These are phyloP conservation scores for Trichomonas vaginalis DNA, from an alignment of 208 protist genomes.

Conservation along the genomic window DNA sequence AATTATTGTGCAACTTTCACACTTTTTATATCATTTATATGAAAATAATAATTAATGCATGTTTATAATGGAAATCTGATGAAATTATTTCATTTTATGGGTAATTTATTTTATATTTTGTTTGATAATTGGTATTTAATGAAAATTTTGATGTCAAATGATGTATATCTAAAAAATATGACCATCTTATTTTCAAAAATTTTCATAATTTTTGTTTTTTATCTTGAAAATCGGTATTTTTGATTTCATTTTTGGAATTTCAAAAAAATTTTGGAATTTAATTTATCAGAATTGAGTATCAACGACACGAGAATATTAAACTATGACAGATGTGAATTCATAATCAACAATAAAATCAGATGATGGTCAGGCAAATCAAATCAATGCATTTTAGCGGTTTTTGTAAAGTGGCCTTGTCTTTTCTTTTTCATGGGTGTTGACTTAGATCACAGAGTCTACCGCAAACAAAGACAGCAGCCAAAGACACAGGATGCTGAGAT, in stretches of 20 bases:
- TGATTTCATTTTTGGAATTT: background rate
- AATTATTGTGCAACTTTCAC: background rate
- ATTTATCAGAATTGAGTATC: background rate
- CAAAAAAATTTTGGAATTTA: background rate
- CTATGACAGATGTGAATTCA: background rate
- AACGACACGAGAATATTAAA: background rate
- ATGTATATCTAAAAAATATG: background rate
- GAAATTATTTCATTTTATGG: background rate
- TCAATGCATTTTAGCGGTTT: background rate
- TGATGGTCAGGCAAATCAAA: background rate
- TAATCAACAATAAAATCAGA: background rate
- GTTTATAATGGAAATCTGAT: background rate
- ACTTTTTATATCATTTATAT: background rate
- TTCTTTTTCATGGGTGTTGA: background rate
- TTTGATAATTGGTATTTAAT: background rate
- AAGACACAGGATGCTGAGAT: conserved; percentile 76
- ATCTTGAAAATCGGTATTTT: background rate
- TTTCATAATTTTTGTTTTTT: background rate
- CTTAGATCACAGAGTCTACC: background rate
- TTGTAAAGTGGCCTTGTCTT: background rate
- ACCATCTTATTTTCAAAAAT: background rate
- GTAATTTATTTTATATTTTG: background rate
- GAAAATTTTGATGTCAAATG: background rate
- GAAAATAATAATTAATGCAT: background rate
- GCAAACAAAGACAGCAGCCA: background rate